Base-by-base conservation (phyloP, 495 filamentous ascomycete species). In the Chaetomium tenue region DNA sequence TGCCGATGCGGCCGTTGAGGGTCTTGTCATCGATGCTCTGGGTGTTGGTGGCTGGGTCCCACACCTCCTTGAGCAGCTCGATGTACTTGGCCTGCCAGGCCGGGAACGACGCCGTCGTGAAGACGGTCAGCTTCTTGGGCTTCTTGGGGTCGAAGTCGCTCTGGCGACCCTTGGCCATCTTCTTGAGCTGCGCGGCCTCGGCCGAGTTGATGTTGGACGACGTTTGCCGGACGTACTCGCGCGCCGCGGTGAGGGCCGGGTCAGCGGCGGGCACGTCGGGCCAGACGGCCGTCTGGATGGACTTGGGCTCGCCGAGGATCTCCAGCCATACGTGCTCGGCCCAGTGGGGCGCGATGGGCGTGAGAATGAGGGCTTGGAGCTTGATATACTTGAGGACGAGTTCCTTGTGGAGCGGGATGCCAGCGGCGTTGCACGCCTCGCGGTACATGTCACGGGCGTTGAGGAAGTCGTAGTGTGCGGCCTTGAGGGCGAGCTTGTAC, bases 401-500 rank as follows among this genome's bases (percentile, higher is more conserved):
- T 67, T 89, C 87, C 65, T 85, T 86, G 81, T 97, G 91, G 86
- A 97, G 92, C 66, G 89, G 86, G 39, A 93, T 82, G 30, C 88
- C 88, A 9, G 89, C 87, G 22, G 89, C 84, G 25, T 78, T 85
- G 63, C 84, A 85, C 30, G 86, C 84, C 79, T 94, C 92, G 72
- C 94, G 89, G 82, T 97, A 98, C 75, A 87, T 87, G 74, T 98
- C 94, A 63, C 93, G 88, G 37, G 92, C 88, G 70, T 84, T 84
- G 22, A 86, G 87, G 77, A 98, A 88, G 77, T 97, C 92, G 78
- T 96, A 98, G 71, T 95, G 86, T 52, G 84, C 88, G 28, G 89
- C 88, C 76, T 97, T 97, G 65, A 98, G 84, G 12, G 94, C 94
- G 67, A 91, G 84, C 79, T 97, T 97, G 81, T 91, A 99, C 71